phyloP scores from a whole-genome alignment of 768 basidiomycete species.

The Sistotremastrum niveocremeum region DNA sequence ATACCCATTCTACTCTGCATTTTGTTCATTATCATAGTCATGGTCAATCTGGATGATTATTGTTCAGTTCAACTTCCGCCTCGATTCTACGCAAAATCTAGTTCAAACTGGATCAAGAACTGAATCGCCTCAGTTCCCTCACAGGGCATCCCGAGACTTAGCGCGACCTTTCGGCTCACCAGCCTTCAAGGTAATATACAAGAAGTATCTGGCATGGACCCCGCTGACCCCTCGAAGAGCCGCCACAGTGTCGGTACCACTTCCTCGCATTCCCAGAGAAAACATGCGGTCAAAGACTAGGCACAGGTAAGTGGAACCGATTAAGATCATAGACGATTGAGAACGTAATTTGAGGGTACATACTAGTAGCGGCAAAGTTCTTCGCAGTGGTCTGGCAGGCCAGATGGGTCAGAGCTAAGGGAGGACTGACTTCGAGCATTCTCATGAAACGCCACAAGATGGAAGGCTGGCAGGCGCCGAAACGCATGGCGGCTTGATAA shows the following conservation, averaged over 20 bases:
- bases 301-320: background rate
- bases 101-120: too few species aligned
- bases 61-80: too few species aligned
- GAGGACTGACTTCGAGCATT: conserved; percentile 81
- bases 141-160: too few species aligned
- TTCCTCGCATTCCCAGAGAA: conserved; percentile 68
- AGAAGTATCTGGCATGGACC: conserved; percentile 53
- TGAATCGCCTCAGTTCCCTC: too few species aligned
- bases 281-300: conserved; percentile 86
- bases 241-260: conserved; percentile 45
- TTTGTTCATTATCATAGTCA: too few species aligned
- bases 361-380: conserved; percentile 76
- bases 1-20: too few species aligned
- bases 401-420: conserved; percentile 73
- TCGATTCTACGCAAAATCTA: too few species aligned
- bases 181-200: conserved; percentile 64
- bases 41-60: too few species aligned
- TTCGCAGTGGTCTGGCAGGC: conserved; percentile 83
- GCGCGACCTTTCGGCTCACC: conserved; percentile 19
- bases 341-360: conserved; percentile 13
- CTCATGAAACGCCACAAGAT: conserved; percentile 90
- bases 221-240: conserved; percentile 52
- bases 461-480: conserved; percentile 83
- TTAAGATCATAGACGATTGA: conserved; percentile 1
- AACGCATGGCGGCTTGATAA: conserved; percentile 75